Evolutionary conservation across 768 basidiomycete species (phyloP).

Genomic region (Pulveroboletus ravenelii): DNA sequence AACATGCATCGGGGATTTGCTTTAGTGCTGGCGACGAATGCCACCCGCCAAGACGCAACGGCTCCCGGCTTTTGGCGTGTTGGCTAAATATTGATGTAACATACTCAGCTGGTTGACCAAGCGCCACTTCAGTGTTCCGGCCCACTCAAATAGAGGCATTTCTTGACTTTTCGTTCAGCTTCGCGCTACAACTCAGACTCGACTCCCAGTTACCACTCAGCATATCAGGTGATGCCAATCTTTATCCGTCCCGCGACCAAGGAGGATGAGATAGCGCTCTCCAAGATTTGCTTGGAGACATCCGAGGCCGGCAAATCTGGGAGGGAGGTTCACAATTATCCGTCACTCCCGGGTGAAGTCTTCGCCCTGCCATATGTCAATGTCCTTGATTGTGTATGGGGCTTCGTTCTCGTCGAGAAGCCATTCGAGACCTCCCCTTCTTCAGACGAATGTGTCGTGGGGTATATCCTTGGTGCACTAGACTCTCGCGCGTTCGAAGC

Average conservation of each 20-base stretch:
- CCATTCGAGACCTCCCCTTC: conserved; percentile 15
- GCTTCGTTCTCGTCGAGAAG: conserved; percentile 64
- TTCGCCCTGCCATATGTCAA: conserved; percentile 76
- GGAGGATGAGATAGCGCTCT: conserved; percentile 53
- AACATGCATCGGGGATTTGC: not conserved
- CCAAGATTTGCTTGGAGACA: conserved; percentile 70
- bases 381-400: conserved; percentile 57
- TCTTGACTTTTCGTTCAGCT: not conserved
- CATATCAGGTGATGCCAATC: conserved; percentile 29
- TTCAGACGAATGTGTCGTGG: conserved; percentile 48
- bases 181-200: not conserved
- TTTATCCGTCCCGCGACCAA: conserved; percentile 53
- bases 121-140: not conserved
- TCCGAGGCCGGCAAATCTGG: conserved; percentile 68
- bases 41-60: not conserved
- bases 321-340: conserved; percentile 52
- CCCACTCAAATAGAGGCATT: not conserved
- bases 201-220: not conserved
- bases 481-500: conserved; percentile 65
- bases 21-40: not conserved
- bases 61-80: conserved; percentile 1
- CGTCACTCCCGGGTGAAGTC: conserved; percentile 64
- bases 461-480: conserved; percentile 64
- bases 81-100: conserved; percentile 18
- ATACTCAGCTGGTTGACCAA: conserved; percentile 8